phyloP scores from a whole-genome alignment of 805 yeast genomes.

The Kazachstania bromeliacearum region DNA sequence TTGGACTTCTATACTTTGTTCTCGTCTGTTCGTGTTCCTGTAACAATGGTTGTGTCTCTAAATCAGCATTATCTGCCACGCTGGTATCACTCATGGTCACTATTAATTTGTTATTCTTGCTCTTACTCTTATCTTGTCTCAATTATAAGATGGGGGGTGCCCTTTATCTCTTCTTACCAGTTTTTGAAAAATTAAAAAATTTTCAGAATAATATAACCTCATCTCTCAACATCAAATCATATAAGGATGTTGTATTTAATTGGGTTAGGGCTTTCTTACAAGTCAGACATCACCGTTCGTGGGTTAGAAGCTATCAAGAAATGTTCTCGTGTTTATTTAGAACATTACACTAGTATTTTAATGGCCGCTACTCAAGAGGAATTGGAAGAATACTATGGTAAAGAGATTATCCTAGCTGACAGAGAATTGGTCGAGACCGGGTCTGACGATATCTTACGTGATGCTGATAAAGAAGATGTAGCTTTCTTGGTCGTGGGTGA shows the following conservation, averaged over 20 bases:
- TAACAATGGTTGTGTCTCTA: slow-evolving; percentile 18
- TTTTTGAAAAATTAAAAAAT: too few species aligned
- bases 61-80: too few species aligned
- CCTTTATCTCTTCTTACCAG: too few species aligned
- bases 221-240: too few species aligned
- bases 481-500: slow-evolving; percentile 97
- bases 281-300: slow-evolving; percentile 84
- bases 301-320: slow-evolving; percentile 77
- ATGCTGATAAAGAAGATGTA: slow-evolving; percentile 72
- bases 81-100: too few species aligned
- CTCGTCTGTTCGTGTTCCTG: not conserved
- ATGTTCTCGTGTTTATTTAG: slow-evolving; percentile 87
- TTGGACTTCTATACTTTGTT: not conserved
- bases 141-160: slow-evolving; percentile 1
- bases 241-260: slow-evolving; percentile 79
- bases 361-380: slow-evolving; percentile 81
- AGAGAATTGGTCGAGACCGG: slow-evolving; percentile 90
- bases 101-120: too few species aligned
- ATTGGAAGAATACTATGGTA: slow-evolving; percentile 76
- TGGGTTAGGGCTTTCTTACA: slow-evolving; percentile 87
- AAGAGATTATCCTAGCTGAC: slow-evolving; percentile 80
- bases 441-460: slow-evolving; percentile 69
- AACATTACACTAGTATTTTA: slow-evolving; percentile 88
- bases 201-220: too few species aligned
- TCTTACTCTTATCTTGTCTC: too few species aligned